phyloP scores from a whole-genome alignment of 2,329 filamentous ascomycete genomes.

The Aureobasidium zeae region DNA sequence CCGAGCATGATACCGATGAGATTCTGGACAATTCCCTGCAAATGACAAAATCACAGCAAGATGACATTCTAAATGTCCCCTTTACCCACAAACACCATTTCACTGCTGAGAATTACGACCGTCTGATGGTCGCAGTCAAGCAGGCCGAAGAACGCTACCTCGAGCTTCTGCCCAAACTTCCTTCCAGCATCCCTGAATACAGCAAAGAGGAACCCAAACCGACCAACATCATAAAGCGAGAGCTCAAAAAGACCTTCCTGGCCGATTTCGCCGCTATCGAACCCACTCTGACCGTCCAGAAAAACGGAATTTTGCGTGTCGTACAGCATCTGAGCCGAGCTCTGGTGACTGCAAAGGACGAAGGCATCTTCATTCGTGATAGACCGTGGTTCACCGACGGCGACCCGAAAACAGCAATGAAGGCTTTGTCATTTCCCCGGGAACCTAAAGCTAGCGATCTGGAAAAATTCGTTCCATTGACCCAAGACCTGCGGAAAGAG shows the following conservation, averaged over 20 bases:
- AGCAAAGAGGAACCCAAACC: not conserved
- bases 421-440: not conserved
- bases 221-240: not conserved
- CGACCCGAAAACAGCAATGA: constrained; percentile 1
- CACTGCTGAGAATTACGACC: not conserved
- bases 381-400: not conserved
- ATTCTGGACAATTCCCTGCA: not conserved
- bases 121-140: not conserved
- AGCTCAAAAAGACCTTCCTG: constrained; percentile 5
- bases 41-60: too few relatives aligned
- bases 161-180: not conserved
- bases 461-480: not conserved
- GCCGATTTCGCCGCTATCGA: not conserved
- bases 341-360: not conserved
- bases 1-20: not conserved
- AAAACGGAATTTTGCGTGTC: not conserved
- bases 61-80: not conserved
- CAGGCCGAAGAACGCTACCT: constrained; percentile 5
- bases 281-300: not conserved
- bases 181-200: not conserved
- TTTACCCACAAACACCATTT: constrained; percentile 4
- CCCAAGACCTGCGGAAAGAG: not conserved
- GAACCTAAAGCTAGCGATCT: not conserved
- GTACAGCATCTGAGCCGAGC: not conserved
- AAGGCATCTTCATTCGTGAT: not conserved